Evolutionary conservation across 2,329 filamentous ascomycete species (phyloP).

Genomic region (Zalaria obscura): DNA sequence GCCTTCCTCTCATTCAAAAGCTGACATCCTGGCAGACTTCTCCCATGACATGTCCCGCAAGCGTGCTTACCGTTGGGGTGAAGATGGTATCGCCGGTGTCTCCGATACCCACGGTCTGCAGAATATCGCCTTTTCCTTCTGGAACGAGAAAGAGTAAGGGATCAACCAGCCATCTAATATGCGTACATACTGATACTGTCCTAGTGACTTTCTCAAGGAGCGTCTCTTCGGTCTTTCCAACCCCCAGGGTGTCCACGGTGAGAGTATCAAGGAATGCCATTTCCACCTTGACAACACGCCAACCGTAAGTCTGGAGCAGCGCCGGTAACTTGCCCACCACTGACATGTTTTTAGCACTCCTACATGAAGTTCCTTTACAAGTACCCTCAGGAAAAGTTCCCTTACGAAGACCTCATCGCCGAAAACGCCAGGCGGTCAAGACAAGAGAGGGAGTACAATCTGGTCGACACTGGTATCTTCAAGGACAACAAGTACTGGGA

Average conservation of each 20-base stretch:
- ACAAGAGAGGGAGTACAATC: conserved; percentile 76
- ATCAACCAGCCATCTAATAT: background rate
- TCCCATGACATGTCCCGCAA: conserved; percentile 83
- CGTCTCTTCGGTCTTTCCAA: conserved; percentile 90
- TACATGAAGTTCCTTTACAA: conserved; percentile 99
- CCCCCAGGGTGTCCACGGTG: conserved; percentile 91
- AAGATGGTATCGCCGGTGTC: conserved; percentile 92
- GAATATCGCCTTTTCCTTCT: conserved; percentile 92
- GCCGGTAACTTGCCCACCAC: conserved; percentile 4
- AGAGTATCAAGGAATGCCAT: conserved; percentile 92
- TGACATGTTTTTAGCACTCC: conserved; percentile 53
- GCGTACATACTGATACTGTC: conserved; percentile 13
- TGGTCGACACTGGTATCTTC: conserved; percentile 79
- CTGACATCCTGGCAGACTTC: conserved; percentile 49
- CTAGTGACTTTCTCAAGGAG: conserved; percentile 83
- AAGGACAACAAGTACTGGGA: conserved; percentile 90
- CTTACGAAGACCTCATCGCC: conserved; percentile 74
- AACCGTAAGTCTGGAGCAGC: conserved; percentile 34
- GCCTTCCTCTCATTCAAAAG: background rate
- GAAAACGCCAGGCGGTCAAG: conserved; percentile 69
- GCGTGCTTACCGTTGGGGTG: conserved; percentile 85
- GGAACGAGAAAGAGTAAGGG: conserved; percentile 87
- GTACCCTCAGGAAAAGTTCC: conserved; percentile 82
- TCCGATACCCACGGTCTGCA: conserved; percentile 84
- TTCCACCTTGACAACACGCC: conserved; percentile 95